A percentile compares a stretch with the other conserved stretches of the same genome.
Conservation (phyloP, 768 basidiomycete species). For the Rhodosporidiobolus odoratus region DNA sequence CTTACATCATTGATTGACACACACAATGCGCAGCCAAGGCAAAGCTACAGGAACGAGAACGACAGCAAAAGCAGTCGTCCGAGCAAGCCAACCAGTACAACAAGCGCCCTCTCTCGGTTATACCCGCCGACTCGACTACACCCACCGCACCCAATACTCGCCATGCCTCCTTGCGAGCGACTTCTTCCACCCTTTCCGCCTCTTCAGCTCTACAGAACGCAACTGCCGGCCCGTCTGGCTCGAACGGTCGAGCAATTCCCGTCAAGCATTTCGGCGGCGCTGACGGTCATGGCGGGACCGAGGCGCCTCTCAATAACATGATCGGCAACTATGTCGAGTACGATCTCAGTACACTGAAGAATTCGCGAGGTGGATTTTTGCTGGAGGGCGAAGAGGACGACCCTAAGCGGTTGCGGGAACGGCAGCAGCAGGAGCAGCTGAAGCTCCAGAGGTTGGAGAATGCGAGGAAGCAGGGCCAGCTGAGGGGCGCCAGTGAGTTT, state of each 20-base stretch:
- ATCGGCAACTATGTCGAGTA: slow-evolving; percentile 89
- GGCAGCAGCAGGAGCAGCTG: slow-evolving; percentile 69
- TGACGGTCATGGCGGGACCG: slow-evolving; percentile 18
- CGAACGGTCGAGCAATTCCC: too few relatives aligned
- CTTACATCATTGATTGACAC: background rate
- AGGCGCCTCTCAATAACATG: slow-evolving; percentile 46
- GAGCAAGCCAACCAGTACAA: slow-evolving; percentile 51
- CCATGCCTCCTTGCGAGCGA: slow-evolving; percentile 10
- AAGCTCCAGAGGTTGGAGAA: slow-evolving; percentile 47
- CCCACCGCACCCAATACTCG: slow-evolving; percentile 52
- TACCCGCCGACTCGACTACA: slow-evolving; percentile 58
- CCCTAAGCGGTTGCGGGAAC: slow-evolving; percentile 68
- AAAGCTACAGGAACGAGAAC: slow-evolving; percentile 34
- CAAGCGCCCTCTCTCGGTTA: slow-evolving; percentile 64
- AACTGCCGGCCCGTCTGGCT: slow-evolving; percentile 32
- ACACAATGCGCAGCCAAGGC: slow-evolving; percentile 36
- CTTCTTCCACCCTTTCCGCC: background rate
- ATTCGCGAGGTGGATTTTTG: slow-evolving; percentile 91
- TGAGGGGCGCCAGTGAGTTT: slow-evolving; percentile 30
- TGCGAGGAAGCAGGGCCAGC: slow-evolving; percentile 31
- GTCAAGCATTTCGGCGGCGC: slow-evolving; percentile 27
- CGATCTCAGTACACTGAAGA: slow-evolving; percentile 93
- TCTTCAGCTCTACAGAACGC: slow-evolving; percentile 33
- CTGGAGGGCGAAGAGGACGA: slow-evolving; percentile 77
- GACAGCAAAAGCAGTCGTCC: slow-evolving; percentile 4